Percentiles rank a stretch among this genome's conserved stretches.
These are phyloP conservation scores for Cyclanthera cordifolia DNA, from an alignment of 306 rosid genomes.

Conservation along the genomic window DNA sequence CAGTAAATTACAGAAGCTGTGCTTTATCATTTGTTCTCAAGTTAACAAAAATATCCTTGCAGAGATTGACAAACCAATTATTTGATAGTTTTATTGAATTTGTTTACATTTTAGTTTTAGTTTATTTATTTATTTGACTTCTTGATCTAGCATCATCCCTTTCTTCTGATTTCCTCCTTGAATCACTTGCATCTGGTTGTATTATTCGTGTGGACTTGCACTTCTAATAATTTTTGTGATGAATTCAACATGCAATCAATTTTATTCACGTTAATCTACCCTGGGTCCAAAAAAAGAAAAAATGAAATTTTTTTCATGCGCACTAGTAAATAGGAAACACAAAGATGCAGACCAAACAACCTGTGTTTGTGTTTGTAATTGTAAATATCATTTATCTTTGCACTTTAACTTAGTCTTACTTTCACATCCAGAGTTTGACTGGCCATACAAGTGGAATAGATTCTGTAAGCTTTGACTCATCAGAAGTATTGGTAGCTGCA, in stretches of 20 bases:
- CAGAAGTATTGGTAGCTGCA: conserved; percentile 93
- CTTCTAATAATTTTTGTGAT: background rate
- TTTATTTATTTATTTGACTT: background rate
- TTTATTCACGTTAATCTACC: background rate
- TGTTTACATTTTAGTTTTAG: background rate
- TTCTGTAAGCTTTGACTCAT: conserved; percentile 91
- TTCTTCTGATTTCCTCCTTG: background rate
- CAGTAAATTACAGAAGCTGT: background rate
- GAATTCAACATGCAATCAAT: background rate
- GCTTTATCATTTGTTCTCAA: background rate
- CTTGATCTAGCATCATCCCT: background rate
- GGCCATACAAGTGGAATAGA: conserved; percentile 99
- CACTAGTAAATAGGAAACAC: background rate
- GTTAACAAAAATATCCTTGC: background rate
- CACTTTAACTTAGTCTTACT: conserved; percentile 21
- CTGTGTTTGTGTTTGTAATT: background rate
- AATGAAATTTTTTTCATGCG: background rate
- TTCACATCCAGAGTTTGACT: conserved; percentile 67
- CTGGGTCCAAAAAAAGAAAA: background rate
- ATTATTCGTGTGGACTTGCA: background rate
- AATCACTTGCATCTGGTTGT: background rate
- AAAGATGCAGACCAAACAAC: background rate
- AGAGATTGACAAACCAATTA: background rate
- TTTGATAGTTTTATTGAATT: background rate
- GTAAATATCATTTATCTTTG: conserved; percentile 1